A percentile compares a stretch with the other conserved stretches of the same genome.
phyloP scores from a whole-genome alignment of 2,329 filamentous ascomycete species.

The Chaetothyriales sp. region DNA sequence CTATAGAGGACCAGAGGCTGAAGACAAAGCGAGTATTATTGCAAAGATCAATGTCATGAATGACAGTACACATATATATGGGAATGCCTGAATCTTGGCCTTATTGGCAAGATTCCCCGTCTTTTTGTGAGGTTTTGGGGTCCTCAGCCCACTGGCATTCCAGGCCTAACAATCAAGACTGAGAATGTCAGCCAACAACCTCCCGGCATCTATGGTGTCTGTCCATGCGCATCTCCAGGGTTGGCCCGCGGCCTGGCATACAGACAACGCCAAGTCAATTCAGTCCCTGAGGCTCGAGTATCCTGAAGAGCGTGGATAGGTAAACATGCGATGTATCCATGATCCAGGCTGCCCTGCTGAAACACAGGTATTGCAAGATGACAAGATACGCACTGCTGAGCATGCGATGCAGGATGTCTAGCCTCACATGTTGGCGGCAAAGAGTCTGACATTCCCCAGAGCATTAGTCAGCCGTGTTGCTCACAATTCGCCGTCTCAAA shows the following conservation, averaged over 20 bases:
- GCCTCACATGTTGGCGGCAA: constrained; percentile 21
- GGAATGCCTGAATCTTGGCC: too few relatives aligned
- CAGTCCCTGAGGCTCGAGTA: constrained; percentile 36
- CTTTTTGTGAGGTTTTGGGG: too few relatives aligned
- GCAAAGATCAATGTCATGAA: too few relatives aligned
- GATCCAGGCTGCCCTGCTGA: constrained; percentile 37
- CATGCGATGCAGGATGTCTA: constrained; percentile 28
- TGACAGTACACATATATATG: too few relatives aligned
- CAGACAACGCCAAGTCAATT: constrained; percentile 41
- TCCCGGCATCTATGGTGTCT: too few relatives aligned
- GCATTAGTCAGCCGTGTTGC: constrained; percentile 45
- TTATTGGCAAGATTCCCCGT: too few relatives aligned
- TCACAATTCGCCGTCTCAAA: constrained; percentile 51
- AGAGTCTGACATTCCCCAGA: constrained; percentile 20
- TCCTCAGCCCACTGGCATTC: too few relatives aligned
- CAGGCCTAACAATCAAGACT: too few relatives aligned
- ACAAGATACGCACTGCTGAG: constrained; percentile 21
- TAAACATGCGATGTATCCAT: constrained; percentile 49
- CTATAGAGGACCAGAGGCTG: too few relatives aligned
- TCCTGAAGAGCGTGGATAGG: constrained; percentile 42
- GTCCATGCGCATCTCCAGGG: constrained; percentile 28
- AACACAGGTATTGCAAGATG: constrained; percentile 13
- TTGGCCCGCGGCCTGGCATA: constrained; percentile 35
- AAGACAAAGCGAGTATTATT: too few relatives aligned
- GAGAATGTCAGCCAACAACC: too few relatives aligned